Evolutionary conservation across 371 early-diverging fungal genomes (phyloP), one percentile per base, ranked within the genome.

Genomic region (Vairimorpha ceranae): DNA sequence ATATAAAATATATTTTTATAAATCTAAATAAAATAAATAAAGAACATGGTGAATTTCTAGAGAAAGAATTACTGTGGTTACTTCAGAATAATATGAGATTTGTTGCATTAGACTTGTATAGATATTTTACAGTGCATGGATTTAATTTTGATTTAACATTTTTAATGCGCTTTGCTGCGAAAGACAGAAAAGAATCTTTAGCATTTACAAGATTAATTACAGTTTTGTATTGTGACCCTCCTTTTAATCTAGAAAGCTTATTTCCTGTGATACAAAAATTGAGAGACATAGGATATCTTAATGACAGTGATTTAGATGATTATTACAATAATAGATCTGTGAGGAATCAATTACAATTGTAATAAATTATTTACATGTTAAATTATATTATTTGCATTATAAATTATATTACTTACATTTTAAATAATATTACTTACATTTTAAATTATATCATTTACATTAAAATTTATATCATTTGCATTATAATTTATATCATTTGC

Each of bases 21-120:
- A 67, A 70, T 36, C 21, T 66, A 30, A 41, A 54, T 21, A 65
- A n/a, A 33, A 17, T 65, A 30, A 38, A 30, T 17, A 25, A 38
- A 7, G 33, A 58, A 12, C 41, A 75, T 33, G 60, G 27, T 29
- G 54, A 59, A 14, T 14, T 52, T 14, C 60, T 75, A 15, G 71
- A 74, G 21, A 45, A 73, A 32, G 75, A 72, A 17, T 38, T 78
- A 19, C 45, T 69, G 23, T 56, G 46, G 54, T 4, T 72, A 19
- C 32, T 73, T 15, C 51, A 58, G 1, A 64, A 32, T n/a, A 45
- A 33, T 12, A 65, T 63, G 29, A 71, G 38, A 45, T 80, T 77
- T 67, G 69, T 76, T 35, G 63, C 70, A 30, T 66, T 81, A 41
- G 80, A 83, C 58, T 70, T 83, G 1, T 77, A 72, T 43, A 78